Conservation (phyloP, 148 eudicot species). For the Beta vulgaris region DNA sequence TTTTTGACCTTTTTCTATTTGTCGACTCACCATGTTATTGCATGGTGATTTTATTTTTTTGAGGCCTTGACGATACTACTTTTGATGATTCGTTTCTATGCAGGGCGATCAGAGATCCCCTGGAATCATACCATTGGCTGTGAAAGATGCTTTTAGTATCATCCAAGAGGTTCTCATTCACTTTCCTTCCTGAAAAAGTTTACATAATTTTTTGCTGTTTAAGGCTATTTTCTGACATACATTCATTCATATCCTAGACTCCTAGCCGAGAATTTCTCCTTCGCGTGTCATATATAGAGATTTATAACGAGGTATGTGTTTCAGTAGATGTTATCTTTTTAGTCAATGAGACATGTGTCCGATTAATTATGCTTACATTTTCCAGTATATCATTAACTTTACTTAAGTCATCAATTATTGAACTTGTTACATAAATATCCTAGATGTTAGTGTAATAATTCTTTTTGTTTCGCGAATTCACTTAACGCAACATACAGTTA, state of each 20-base stretch:
- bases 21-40: background rate
- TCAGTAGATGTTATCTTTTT: background rate
- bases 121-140: slow-evolving; percentile 97
- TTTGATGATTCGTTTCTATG: background rate
- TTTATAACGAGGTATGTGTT: slow-evolving; percentile 84
- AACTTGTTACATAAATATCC: background rate
- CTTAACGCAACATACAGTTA: background rate
- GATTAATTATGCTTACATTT: background rate
- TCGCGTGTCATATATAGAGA: slow-evolving; percentile 92
- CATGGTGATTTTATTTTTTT: background rate
- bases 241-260: slow-evolving; percentile 49
- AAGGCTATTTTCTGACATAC: slow-evolving; percentile 19
- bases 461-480: background rate
- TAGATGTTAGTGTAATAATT: background rate
- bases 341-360: background rate
- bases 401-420: background rate
- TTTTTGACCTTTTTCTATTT: background rate
- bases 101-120: slow-evolving; percentile 99
- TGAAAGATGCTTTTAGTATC: slow-evolving; percentile 97
- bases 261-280: slow-evolving; percentile 96
- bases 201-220: background rate
- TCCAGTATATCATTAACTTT: background rate
- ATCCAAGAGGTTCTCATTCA: slow-evolving; percentile 77
- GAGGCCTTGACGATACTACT: background rate
- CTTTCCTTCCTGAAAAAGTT: background rate